Percentiles rank a stretch among this genome's conserved stretches.
Conservation (phyloP, 2,329 filamentous ascomycete genomes). For the Penicillium hordei region DNA sequence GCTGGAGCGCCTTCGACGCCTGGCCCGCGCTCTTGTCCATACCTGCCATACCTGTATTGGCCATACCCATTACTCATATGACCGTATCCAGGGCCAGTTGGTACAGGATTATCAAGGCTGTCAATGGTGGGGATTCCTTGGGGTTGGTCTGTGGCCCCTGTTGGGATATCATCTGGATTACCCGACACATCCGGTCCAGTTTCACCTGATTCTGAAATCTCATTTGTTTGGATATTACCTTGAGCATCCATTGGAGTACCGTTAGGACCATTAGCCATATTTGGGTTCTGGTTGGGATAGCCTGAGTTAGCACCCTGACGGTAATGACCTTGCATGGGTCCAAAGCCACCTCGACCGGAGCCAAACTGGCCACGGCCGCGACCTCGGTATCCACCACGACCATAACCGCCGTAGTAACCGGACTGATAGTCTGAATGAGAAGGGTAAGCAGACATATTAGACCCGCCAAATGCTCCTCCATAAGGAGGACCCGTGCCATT, state of each 20-base stretch:
- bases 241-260: not conserved
- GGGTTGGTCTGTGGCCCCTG: constrained; percentile 8
- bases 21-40: constrained; percentile 53
- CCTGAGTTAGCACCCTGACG: constrained; percentile 34
- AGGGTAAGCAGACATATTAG: constrained; percentile 68
- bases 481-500: constrained; percentile 78
- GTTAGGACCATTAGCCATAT: constrained; percentile 31
- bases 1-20: constrained; percentile 73
- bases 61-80: constrained; percentile 28
- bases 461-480: constrained; percentile 68
- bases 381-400: constrained; percentile 60
- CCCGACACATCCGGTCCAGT: not conserved
- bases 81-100: constrained; percentile 12
- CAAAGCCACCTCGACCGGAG: constrained; percentile 38
- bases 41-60: constrained; percentile 39
- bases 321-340: constrained; percentile 39
- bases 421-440: constrained; percentile 65
- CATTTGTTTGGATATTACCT: constrained; percentile 20
- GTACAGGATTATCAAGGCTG: constrained; percentile 16
- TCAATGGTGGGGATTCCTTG: constrained; percentile 31
- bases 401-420: constrained; percentile 74
- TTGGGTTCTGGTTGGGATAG: constrained; percentile 33
- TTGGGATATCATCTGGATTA: not conserved
- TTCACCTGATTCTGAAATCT: constrained; percentile 10
- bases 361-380: constrained; percentile 61